A percentile compares a stretch with the other conserved stretches of the same genome.
Conservation (phyloP, 441 rosid genomes). For the Adansonia rubrostipa region DNA sequence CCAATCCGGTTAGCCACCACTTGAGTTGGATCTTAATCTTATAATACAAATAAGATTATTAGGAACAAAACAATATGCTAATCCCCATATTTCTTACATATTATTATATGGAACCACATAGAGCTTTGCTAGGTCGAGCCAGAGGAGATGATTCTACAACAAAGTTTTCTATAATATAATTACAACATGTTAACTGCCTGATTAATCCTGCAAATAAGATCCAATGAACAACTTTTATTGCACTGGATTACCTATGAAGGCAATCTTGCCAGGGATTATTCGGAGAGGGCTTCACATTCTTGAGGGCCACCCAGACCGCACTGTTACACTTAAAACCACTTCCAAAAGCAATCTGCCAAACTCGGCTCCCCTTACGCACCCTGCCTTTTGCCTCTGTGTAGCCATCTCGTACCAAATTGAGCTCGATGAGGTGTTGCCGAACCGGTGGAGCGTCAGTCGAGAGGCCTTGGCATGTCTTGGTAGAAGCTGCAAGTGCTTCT, state of each 20-base stretch:
- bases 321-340: conserved; percentile 96
- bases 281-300: conserved; percentile 58
- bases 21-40: too few species aligned
- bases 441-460: conserved; percentile 84
- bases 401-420: conserved; percentile 90
- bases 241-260: conserved; percentile 74
- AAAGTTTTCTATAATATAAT: too few species aligned
- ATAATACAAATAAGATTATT: too few species aligned
- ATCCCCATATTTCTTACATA: too few species aligned
- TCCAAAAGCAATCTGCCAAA: conserved; percentile 94
- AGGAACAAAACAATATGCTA: too few species aligned
- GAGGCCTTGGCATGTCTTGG: conserved; percentile 80
- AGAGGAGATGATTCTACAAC: too few species aligned
- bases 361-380: conserved; percentile 70
- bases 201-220: too few species aligned
- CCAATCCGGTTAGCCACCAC: too few species aligned
- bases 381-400: conserved; percentile 83
- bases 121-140: too few species aligned
- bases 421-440: conserved; percentile 96
- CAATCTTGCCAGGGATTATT: conserved; percentile 87
- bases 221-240: background rate
- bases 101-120: too few species aligned
- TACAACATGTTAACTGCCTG: too few species aligned
- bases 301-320: conserved; percentile 82
- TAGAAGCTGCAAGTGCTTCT: conserved; percentile 82